A percentile compares a stretch with the other conserved stretches of the same genome.
Evolutionary conservation across 768 basidiomycete genomes (phyloP).

Genomic region (Candolleomyces eurysporus): DNA sequence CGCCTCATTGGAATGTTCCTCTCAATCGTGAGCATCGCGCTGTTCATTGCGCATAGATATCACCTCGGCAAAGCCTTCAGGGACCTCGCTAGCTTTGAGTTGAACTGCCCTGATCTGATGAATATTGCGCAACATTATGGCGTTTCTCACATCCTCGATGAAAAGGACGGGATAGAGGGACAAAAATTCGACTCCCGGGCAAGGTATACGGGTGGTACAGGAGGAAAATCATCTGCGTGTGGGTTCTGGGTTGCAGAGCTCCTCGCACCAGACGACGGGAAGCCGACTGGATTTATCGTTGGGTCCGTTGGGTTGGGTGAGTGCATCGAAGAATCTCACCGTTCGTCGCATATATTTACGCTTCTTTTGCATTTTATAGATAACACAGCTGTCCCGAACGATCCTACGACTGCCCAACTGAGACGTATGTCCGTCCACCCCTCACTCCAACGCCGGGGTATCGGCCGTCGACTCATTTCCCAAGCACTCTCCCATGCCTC

Average conservation of each 20-base stretch:
- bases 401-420: constrained; percentile 6
- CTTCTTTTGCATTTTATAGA: background rate
- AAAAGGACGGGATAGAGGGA: background rate
- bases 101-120: background rate
- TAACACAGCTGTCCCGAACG: background rate
- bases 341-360: too few relatives aligned
- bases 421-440: constrained; percentile 17
- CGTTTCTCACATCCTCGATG: background rate
- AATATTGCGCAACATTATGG: background rate
- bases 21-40: background rate
- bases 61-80: background rate
- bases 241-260: background rate
- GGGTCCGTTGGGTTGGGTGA: background rate
- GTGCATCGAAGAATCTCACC: background rate
- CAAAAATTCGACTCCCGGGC: background rate
- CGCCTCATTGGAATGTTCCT: background rate
- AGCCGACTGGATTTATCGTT: background rate
- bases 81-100: background rate
- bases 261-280: background rate
- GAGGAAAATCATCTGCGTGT: background rate
- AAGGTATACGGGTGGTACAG: too few relatives aligned
- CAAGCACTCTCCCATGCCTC: constrained; percentile 10
- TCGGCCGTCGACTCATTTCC: constrained; percentile 13
- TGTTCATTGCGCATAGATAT: background rate
- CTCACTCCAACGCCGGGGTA: constrained; percentile 12